Conservation (phyloP, 2,329 filamentous ascomycete species). For the Arthrobotrys sphaeroides region DNA sequence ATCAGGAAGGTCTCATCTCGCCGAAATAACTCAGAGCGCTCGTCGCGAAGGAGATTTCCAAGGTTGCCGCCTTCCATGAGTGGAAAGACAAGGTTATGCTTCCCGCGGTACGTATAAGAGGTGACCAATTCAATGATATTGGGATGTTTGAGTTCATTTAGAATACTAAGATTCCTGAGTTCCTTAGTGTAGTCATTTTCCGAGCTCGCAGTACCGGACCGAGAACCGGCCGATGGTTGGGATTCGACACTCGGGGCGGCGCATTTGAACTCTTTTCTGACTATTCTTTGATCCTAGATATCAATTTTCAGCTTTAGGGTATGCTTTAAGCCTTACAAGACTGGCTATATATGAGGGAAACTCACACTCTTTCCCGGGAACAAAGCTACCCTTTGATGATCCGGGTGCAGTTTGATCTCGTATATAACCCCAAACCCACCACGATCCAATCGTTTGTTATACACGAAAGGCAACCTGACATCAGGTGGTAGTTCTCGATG, state of each 20-base stretch:
- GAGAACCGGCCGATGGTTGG: not conserved
- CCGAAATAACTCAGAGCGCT: not conserved
- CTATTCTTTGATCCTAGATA: constrained; percentile 24
- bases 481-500: constrained; percentile 23
- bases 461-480: constrained; percentile 9
- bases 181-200: constrained; percentile 37
- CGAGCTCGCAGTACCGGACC: not conserved
- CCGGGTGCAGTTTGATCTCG: constrained; percentile 21
- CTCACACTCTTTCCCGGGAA: constrained; percentile 17
- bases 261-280: constrained; percentile 38
- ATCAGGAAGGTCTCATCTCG: constrained; percentile 26
- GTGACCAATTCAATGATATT: constrained; percentile 37
- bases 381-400: constrained; percentile 16
- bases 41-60: constrained; percentile 12
- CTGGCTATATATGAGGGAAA: no score
- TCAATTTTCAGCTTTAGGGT: no score
- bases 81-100: constrained; percentile 42
- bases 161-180: constrained; percentile 32
- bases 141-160: constrained; percentile 38
- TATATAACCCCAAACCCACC: constrained; percentile 40
- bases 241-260: not conserved
- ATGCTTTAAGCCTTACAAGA: no score
- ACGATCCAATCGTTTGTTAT: not conserved
- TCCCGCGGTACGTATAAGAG: constrained; percentile 37
- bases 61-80: constrained; percentile 50